Evolutionary conservation across 2,329 filamentous ascomycete species (phyloP), one percentile per base, ranked within the genome.

Genomic region (Colletotrichum sublineola): DNA sequence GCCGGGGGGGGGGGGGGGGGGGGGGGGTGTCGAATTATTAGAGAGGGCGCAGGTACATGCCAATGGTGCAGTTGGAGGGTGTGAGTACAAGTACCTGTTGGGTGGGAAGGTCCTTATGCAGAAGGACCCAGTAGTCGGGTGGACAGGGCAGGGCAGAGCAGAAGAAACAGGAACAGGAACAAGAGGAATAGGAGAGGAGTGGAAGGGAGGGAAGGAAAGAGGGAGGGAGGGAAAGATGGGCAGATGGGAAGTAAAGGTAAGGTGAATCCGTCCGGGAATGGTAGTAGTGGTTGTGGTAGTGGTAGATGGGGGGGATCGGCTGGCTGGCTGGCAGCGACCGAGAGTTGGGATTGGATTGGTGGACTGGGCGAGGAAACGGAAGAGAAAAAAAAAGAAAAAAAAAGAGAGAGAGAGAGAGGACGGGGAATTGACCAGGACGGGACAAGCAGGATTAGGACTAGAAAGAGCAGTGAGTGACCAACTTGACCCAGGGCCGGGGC

Each of bases 1-100:
- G 52, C 69, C 50, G 53, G 69, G 68, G 68, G 69, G 65, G 68
- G 69, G 65, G 68, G 69, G 65, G 53, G 69, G 68, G n/a, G 69
- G 44, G 44, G 7, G 11, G 68, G 69, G 65, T 53, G 66, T 72
- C 58, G 69, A 69, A 72, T 60, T 69, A 72, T 42, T 55, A 60
- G 66, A 61, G 50, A 55, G 60, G 29, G 56, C 44, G 55, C 55
- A 60, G 63, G 67, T 70, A 70, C 67, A 48, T 70, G 67, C 29
- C 46, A 56, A 53, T 29, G 33, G 36, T 46, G 46, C 67, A 48
- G 53, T 53, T 33, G 5, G 18, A 38, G 38, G 55, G 63, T n/a
- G 20, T 61, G 46, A 50, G n/a, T 40, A 14, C 38, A 29, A 40
- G 67, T 70, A 67, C 63, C 63, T 67, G 38, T 60, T 33, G 48